These are phyloP conservation scores for Pichia sporocuriosa DNA, from an alignment of 805 yeast genomes.

Conservation along the genomic window DNA sequence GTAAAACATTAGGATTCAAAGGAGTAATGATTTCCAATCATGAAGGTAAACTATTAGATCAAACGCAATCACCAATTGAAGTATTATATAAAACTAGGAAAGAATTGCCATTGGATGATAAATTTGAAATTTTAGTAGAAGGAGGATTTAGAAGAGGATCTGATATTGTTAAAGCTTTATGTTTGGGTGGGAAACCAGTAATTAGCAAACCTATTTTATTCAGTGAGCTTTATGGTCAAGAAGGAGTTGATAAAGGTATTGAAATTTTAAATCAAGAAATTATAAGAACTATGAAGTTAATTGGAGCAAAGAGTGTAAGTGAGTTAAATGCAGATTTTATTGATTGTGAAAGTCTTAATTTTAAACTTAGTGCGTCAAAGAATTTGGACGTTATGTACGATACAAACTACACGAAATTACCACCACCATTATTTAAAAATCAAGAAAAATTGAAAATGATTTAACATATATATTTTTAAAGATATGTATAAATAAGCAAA, in stretches of 20 bases:
- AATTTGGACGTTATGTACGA: conserved; percentile 54
- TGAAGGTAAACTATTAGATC: conserved; percentile 69
- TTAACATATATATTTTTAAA: too few relatives aligned
- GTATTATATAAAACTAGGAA: conserved; percentile 50
- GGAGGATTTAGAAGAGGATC: conserved; percentile 41
- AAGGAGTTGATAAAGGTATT: conserved; percentile 60
- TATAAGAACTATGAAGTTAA: conserved; percentile 51
- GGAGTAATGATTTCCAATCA: conserved; percentile 68
- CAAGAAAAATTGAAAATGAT: conserved; percentile 5
- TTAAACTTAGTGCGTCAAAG: conserved; percentile 40
- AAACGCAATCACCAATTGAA: conserved; percentile 54
- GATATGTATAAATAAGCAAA: too few relatives aligned
- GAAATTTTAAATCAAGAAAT: conserved; percentile 53
- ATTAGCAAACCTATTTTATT: conserved; percentile 71
- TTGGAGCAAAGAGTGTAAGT: conserved; percentile 42
- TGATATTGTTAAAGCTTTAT: conserved; percentile 37
- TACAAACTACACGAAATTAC: conserved; percentile 32
- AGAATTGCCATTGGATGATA: conserved; percentile 34
- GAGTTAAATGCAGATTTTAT: conserved; percentile 36
- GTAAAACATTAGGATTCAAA: conserved; percentile 50
- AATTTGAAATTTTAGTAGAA: conserved; percentile 47
- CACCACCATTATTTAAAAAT: conserved; percentile 22
- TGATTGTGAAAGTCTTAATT: conserved; percentile 58
- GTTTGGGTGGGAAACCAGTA: conserved; percentile 49
- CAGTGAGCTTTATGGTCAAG: conserved; percentile 73